Evolutionary conservation across 1,284 basidiomycete genomes (phyloP).

Genomic region (Austroboletus rostrupii): DNA sequence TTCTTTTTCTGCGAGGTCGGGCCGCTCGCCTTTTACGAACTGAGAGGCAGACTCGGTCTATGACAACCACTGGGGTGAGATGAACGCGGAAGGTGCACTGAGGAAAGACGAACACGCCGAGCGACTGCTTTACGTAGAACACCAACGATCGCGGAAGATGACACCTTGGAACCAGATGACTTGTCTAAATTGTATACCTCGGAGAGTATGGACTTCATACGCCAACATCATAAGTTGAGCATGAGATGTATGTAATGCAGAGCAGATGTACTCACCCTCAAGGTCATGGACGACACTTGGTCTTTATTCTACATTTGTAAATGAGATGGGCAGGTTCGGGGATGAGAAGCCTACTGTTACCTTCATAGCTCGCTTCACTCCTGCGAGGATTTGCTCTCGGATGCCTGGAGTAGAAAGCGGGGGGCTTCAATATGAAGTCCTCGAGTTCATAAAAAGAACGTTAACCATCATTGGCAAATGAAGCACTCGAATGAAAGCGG

Average conservation of each 20-base stretch:
- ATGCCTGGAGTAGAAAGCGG: slow-evolving; percentile 34
- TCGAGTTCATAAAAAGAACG: background rate
- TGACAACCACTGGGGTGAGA: slow-evolving; percentile 1
- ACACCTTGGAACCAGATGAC: slow-evolving; percentile 37
- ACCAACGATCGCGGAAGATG: slow-evolving; percentile 42
- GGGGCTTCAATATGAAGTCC: background rate
- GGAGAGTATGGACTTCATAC: slow-evolving; percentile 55
- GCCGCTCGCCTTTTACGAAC: slow-evolving; percentile 52
- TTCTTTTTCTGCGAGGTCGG: slow-evolving; percentile 65
- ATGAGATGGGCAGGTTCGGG: slow-evolving; percentile 4
- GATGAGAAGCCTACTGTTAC: slow-evolving; percentile 28
- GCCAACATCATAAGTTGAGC: background rate
- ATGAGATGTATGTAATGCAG: background rate
- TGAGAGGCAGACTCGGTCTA: slow-evolving; percentile 59
- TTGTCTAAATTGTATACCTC: slow-evolving; percentile 71
- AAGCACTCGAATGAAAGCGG: slow-evolving; percentile 12
- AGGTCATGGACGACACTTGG: slow-evolving; percentile 48
- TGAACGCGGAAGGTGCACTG: background rate
- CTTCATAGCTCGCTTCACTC: slow-evolving; percentile 63
- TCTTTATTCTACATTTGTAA: slow-evolving; percentile 46
- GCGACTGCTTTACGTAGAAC: slow-evolving; percentile 57
- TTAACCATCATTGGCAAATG: slow-evolving; percentile 24
- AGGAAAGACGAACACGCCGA: slow-evolving; percentile 48
- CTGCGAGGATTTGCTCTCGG: slow-evolving; percentile 40
- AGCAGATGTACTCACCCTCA: slow-evolving; percentile 45